Conservation (phyloP, 345 rosid species). For the Capsella bursapastoris region DNA sequence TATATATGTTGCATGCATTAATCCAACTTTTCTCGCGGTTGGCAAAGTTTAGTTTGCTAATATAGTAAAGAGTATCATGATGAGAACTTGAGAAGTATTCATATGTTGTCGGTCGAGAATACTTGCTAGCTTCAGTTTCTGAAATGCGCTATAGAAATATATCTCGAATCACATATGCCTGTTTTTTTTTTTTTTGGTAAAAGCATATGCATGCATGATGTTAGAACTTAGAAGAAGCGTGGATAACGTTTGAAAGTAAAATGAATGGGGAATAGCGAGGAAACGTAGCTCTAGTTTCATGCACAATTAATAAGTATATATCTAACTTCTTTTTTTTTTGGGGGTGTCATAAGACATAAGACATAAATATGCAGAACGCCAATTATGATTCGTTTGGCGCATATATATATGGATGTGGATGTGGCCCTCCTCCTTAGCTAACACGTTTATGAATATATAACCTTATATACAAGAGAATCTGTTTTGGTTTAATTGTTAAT, state of each 20-base stretch:
- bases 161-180: not conserved
- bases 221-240: not conserved
- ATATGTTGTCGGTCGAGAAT: not conserved
- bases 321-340: not conserved
- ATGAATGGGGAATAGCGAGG: constrained; percentile 25
- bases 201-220: too few relatives aligned
- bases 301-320: constrained; percentile 17
- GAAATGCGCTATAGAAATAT: not conserved
- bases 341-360: not conserved
- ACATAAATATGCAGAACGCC: constrained; percentile 19
- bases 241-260: not conserved
- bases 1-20: not conserved
- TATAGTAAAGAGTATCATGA: not conserved
- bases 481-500: not conserved
- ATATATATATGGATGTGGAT: not conserved
- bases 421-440: constrained; percentile 7
- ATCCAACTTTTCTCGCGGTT: not conserved
- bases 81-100: not conserved
- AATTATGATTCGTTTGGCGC: constrained; percentile 3
- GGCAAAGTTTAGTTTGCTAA: not conserved
- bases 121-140: not conserved
- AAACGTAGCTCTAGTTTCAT: constrained; percentile 37
- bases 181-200: too few relatives aligned
- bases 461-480: not conserved
- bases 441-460: not conserved